phyloP scores from a whole-genome alignment of 2,329 filamentous ascomycete species.

The Aspergillus sp. region DNA sequence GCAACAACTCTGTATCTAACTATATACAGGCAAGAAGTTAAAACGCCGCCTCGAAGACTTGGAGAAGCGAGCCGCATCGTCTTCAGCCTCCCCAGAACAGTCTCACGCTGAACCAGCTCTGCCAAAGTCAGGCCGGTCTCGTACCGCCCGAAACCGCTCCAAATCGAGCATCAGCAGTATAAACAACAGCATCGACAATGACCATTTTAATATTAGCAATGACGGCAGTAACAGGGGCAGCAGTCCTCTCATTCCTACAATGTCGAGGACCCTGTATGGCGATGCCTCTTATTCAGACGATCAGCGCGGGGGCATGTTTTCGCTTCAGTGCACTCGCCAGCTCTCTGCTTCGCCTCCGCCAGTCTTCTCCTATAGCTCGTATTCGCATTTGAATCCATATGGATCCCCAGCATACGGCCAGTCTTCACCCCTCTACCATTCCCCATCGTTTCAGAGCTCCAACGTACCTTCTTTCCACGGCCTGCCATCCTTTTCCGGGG shows the following conservation, averaged over 20 bases:
- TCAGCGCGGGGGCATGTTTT: constrained; percentile 48
- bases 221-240: background rate
- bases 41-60: constrained; percentile 62
- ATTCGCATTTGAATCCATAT: constrained; percentile 41
- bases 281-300: constrained; percentile 22
- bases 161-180: constrained; percentile 10
- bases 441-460: constrained; percentile 2
- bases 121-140: constrained; percentile 4
- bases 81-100: constrained; percentile 56
- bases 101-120: constrained; percentile 42
- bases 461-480: constrained; percentile 27
- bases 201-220: constrained; percentile 5
- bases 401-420: constrained; percentile 28
- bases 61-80: constrained; percentile 55
- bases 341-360: constrained; percentile 54
- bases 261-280: background rate
- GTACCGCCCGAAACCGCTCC: background rate
- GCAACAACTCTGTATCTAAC: background rate
- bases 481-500: constrained; percentile 25
- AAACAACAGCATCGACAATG: constrained; percentile 9
- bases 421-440: constrained; percentile 26
- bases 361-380: constrained; percentile 48
- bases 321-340: constrained; percentile 53
- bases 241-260: background rate
- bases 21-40: constrained; percentile 53